phyloP scores from a whole-genome alignment of 768 basidiomycete species.

The Lactarius akahatsu region DNA sequence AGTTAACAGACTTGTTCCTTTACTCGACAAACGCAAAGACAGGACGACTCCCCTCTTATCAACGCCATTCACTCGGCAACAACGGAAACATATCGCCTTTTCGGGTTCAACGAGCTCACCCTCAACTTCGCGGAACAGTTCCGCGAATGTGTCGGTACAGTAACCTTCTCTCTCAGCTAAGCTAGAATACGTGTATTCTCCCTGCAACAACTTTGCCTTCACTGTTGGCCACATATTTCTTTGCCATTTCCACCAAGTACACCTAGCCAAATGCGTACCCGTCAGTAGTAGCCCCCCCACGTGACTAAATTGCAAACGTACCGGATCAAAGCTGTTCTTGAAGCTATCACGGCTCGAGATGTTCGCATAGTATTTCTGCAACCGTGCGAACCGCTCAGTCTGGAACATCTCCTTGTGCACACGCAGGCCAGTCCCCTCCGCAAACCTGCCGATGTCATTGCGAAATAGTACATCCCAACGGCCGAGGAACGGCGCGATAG shows the following conservation, averaged over 20 bases:
- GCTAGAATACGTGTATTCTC: neutral
- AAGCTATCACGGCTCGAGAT: constrained; percentile 51
- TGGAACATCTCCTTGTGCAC: constrained; percentile 42
- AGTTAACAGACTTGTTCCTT: too few relatives aligned
- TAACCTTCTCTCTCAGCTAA: neutral
- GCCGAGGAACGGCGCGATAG: constrained; percentile 56
- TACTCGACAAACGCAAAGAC: too few relatives aligned
- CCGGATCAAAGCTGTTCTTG: constrained; percentile 50
- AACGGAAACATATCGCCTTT: too few relatives aligned
- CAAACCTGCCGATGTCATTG: constrained; percentile 51
- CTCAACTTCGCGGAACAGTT: too few relatives aligned
- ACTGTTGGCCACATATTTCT: neutral
- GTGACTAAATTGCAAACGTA: constrained; percentile 33
- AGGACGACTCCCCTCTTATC: too few relatives aligned
- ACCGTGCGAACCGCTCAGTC: constrained; percentile 44
- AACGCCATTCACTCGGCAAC: too few relatives aligned
- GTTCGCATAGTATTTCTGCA: constrained; percentile 46
- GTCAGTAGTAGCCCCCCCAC: neutral
- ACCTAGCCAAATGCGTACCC: neutral
- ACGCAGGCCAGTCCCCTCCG: constrained; percentile 41
- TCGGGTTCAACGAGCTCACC: too few relatives aligned
- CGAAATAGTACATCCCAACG: constrained; percentile 43
- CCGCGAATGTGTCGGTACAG: too few relatives aligned
- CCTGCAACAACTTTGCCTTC: neutral
- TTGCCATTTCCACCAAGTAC: neutral